Percentiles rank a stretch among this genome's conserved stretches.
These are phyloP conservation scores for Diversispora epigaea DNA, from an alignment of 192 early-diverging fungal species.

Conservation along the genomic window DNA sequence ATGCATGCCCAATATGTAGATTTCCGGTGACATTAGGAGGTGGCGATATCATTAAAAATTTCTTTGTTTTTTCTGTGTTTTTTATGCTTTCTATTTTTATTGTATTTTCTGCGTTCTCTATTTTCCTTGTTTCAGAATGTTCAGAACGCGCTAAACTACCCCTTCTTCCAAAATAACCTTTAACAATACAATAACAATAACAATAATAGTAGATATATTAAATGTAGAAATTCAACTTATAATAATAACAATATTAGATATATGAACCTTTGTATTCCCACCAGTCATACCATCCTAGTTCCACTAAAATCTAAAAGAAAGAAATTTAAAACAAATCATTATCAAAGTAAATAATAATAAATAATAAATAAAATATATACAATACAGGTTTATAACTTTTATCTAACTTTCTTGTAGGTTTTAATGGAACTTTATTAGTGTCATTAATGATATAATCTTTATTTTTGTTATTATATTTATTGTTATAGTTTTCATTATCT, in stretches of 20 bases:
- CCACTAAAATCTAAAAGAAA: constrained; percentile 56
- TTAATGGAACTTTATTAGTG: neutral
- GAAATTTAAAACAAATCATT: neutral
- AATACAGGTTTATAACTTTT: constrained; percentile 26
- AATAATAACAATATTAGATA: neutral
- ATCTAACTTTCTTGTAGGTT: constrained; percentile 15
- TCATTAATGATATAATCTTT: no score
- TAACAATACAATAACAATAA: neutral
- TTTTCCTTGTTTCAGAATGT: no score
- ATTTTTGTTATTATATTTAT: no score
- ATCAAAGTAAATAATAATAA: neutral
- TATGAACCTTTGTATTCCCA: constrained; percentile 78
- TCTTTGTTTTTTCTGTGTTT: constrained; percentile 31
- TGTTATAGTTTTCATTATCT: no score
- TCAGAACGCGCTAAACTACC: no score
- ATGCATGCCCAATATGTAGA: constrained; percentile 91
- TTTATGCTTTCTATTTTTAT: constrained; percentile 24
- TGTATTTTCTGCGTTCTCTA: no score
- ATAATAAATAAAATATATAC: neutral
- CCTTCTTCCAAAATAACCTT: constrained; percentile 56
- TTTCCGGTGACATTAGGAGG: constrained; percentile 97
- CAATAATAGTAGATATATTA: no score
- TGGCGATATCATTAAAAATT: constrained; percentile 87
- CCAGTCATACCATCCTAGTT: constrained; percentile 94
- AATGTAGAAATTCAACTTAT: no score